Percentiles rank a stretch among this genome's conserved stretches.
Evolutionary conservation across 352 stramenopile species (phyloP).

Genomic region (Blastocystis hominis): DNA sequence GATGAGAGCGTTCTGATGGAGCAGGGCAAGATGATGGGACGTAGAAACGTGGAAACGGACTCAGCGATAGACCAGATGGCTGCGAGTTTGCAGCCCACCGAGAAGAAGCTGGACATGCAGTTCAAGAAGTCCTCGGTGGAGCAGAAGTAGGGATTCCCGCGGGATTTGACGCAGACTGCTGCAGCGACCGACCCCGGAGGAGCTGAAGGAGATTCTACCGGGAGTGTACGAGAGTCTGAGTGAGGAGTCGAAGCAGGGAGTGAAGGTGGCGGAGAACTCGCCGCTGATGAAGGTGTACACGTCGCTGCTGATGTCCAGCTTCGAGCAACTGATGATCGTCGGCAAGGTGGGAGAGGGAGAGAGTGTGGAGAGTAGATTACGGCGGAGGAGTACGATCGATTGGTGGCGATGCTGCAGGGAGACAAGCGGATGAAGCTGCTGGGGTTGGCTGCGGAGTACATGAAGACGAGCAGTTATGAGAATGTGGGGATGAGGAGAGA

Average conservation of each 20-base stretch:
- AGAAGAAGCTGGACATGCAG: conserved; percentile 5
- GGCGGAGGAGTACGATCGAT: not conserved
- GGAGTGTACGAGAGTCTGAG: conserved; percentile 4
- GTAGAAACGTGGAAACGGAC: not conserved
- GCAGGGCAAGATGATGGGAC: not conserved
- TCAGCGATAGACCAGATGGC: not conserved
- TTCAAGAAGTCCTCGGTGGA: not conserved
- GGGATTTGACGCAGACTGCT: not conserved
- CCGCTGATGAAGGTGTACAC: not conserved
- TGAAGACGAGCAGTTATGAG: conserved; percentile 62
- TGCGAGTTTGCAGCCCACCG: not conserved
- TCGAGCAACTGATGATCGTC: not conserved
- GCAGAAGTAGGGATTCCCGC: no score
- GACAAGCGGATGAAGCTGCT: not conserved
- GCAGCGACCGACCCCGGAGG: not conserved
- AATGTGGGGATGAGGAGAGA: conserved; percentile 63
- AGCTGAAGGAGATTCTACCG: not conserved
- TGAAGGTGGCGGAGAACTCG: not conserved
- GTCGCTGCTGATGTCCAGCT: not conserved
- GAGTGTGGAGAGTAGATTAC: not conserved
- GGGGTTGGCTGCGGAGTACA: not conserved
- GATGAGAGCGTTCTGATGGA: not conserved
- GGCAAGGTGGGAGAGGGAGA: not conserved
- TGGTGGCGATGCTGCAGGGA: not conserved
- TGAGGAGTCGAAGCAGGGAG: not conserved